phyloP scores from a whole-genome alignment of 78 protist genomes.

The Dictyostelium purpureum region DNA sequence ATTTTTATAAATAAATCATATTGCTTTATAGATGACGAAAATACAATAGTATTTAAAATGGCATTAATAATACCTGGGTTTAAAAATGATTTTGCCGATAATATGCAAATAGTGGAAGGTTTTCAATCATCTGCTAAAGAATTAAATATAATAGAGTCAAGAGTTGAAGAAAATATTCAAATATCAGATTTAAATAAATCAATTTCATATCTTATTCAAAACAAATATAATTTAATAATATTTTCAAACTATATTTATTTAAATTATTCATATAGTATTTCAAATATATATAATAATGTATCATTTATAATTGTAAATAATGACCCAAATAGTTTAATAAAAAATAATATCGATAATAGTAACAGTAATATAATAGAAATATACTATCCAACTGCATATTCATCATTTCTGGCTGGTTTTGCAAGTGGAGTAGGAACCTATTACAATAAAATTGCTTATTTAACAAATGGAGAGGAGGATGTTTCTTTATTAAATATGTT shows the following conservation, averaged over 20 bases:
- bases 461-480: background rate
- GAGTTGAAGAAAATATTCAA: no score
- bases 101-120: no score
- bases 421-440: background rate
- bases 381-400: background rate
- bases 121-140: no score
- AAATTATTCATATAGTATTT: background rate
- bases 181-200: no score
- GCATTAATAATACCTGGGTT: no score
- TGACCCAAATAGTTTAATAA: background rate
- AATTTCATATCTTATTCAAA: no score
- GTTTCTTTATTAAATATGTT: background rate
- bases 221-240: background rate
- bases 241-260: background rate
- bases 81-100: no score
- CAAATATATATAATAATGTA: background rate
- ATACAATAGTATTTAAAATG: no score
- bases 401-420: background rate
- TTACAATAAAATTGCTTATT: background rate
- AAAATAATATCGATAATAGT: background rate
- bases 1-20: no score
- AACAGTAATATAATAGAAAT: background rate
- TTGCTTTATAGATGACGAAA: no score
- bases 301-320: background rate
- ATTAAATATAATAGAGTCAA: no score